Percentiles rank a stretch among this genome's conserved stretches.
phyloP scores from a whole-genome alignment of 164 flowering plant genomes.

The Aristolochia fimbriata region DNA sequence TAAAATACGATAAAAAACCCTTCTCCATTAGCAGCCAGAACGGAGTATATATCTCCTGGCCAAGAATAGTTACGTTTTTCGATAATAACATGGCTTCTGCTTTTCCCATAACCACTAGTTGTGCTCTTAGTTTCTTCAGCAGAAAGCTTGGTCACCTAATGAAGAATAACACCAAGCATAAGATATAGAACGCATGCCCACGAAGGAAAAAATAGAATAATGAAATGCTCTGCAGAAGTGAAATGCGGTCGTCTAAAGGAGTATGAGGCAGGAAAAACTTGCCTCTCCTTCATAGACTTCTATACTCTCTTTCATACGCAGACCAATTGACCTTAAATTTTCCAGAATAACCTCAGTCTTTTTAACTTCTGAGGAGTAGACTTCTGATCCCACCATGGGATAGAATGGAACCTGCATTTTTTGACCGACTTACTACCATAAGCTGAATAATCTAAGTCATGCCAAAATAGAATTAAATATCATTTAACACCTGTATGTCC shows the following conservation, averaged over 20 bases:
- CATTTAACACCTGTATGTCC: no score
- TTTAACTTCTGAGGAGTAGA: constrained; percentile 95
- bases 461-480: no score
- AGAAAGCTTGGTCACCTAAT: no score
- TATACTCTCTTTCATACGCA: constrained; percentile 93
- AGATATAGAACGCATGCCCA: not conserved
- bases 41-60: no score
- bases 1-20: no score
- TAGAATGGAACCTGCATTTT: constrained; percentile 83
- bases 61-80: no score
- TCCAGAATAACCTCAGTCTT: constrained; percentile 99
- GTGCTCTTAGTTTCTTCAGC: constrained; percentile 95
- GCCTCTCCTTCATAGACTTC: constrained; percentile 99
- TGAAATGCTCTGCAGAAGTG: not conserved
- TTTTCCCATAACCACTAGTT: constrained; percentile 95
- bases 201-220: not conserved
- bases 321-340: constrained; percentile 87
- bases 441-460: no score
- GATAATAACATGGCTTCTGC: constrained; percentile 87
- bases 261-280: not conserved
- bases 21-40: no score
- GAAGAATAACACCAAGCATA: constrained; percentile 4
- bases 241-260: not conserved
- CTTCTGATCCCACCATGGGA: constrained; percentile 99
- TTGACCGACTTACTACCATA: no score